A percentile compares a stretch with the other conserved stretches of the same genome.
These are phyloP conservation scores for Nakataea oryzae DNA, from an alignment of 2,329 filamentous ascomycete genomes.

Conservation along the genomic window DNA sequence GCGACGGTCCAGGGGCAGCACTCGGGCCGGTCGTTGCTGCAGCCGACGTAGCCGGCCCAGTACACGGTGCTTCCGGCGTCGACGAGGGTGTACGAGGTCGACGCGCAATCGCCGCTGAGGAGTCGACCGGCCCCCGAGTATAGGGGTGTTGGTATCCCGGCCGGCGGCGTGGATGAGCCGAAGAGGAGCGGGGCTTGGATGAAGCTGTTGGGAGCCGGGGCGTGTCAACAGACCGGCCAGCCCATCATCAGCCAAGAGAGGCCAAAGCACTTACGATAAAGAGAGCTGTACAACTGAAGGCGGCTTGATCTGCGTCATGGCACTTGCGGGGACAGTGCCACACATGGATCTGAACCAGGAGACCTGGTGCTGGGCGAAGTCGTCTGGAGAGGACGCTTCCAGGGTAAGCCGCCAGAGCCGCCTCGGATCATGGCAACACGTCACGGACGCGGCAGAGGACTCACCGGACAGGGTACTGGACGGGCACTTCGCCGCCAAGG, in stretches of 20 bases:
- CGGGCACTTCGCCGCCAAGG: slow-evolving; percentile 7
- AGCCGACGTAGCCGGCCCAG: slow-evolving; percentile 16
- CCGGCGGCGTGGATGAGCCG: not conserved
- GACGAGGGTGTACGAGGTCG: slow-evolving; percentile 15
- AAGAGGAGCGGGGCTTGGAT: not conserved
- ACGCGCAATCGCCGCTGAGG: slow-evolving; percentile 12
- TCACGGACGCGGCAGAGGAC: not conserved
- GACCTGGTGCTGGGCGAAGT: slow-evolving; percentile 9
- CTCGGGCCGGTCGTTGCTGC: slow-evolving; percentile 14
- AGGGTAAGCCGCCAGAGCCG: not conserved
- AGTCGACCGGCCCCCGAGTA: slow-evolving; percentile 12
- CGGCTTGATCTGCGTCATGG: slow-evolving; percentile 7
- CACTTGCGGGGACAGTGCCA: slow-evolving; percentile 10
- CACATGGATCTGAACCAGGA: slow-evolving; percentile 9
- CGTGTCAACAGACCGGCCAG: not conserved
- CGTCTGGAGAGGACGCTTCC: not conserved
- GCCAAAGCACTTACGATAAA: not conserved
- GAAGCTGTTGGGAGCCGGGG: slow-evolving; percentile 3
- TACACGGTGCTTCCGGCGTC: slow-evolving; percentile 14
- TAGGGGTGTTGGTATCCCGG: slow-evolving; percentile 7
- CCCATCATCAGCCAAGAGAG: not conserved
- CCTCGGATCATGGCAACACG: not conserved
- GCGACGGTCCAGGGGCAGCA: slow-evolving; percentile 17
- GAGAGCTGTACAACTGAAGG: slow-evolving; percentile 9
- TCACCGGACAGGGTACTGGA: not conserved